A percentile compares a stretch with the other conserved stretches of the same genome.
These are phyloP conservation scores for Linum trigynum DNA, from an alignment of 345 rosid genomes.

Conservation along the genomic window DNA sequence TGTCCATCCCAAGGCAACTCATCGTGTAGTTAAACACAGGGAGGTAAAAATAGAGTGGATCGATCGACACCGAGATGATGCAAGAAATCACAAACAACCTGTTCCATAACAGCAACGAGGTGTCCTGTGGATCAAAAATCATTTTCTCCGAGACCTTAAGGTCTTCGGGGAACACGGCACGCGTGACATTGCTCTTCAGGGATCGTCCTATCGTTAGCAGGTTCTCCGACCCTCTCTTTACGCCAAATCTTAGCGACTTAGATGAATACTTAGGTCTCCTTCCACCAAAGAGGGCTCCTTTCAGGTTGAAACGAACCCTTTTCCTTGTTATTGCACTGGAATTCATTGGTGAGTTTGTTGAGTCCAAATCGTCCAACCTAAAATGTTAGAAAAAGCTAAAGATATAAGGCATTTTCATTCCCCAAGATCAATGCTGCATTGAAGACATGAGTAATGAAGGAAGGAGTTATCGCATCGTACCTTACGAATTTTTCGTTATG, in stretches of 20 bases:
- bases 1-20: conserved; percentile 55
- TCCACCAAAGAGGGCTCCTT: conserved; percentile 23
- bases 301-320: conserved; percentile 30
- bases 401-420: not conserved
- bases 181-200: conserved; percentile 38
- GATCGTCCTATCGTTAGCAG: conserved; percentile 46
- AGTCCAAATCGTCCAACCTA: conserved; percentile 71
- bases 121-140: conserved; percentile 78
- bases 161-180: conserved; percentile 69
- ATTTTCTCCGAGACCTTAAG: conserved; percentile 58
- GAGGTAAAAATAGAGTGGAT: conserved; percentile 74
- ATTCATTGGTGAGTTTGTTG: conserved; percentile 36
- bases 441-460: not conserved
- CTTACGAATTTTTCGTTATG: conserved; percentile 71
- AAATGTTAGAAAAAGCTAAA: not conserved
- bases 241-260: conserved; percentile 44
- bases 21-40: conserved; percentile 46
- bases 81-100: conserved; percentile 67
- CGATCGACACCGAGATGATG: conserved; percentile 63
- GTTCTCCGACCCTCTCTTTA: conserved; percentile 54
- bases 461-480: conserved; percentile 15
- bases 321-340: conserved; percentile 31
- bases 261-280: conserved; percentile 35
- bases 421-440: not conserved
- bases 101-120: conserved; percentile 66